Evolutionary conservation across 2,329 filamentous ascomycete species (phyloP), one percentile per base, ranked within the genome.

Genomic region (Stachybotrys elegans): DNA sequence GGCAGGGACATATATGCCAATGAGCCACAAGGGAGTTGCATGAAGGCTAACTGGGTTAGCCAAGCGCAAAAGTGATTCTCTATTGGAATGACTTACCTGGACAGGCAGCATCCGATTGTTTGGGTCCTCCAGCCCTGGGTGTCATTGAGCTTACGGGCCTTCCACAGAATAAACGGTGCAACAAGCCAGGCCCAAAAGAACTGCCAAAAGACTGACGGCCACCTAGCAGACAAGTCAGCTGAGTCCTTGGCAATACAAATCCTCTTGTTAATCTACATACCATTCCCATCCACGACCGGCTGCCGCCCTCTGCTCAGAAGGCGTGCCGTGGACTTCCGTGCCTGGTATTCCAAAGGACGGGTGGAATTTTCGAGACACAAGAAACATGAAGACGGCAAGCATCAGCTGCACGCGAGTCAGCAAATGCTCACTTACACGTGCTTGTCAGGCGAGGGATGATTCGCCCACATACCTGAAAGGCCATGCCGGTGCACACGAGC

Each of bases 291-390:
- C 83, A 16, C 67, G 62, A 41, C 63, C 60, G 51, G 72, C 71
- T 29, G 65, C 60, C 19, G 68, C 63, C 43, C 69, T 68, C 38
- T 70, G 63, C 34, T 79, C 72, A 49, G 72, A 72, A 13, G 71
- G 66, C 2, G 75, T 79, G 29, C 78, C 78, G 14, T 62, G 60
- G 43, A 84, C 75, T 50, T 83, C 83, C 22, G 80, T 81, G 43
- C 78, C 77, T 4, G 78, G 75, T 21, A 82, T 71, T 46, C 79
- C 76, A 38, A 80, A 84, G 5, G 71, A 73, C 12, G 65, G 57
- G 55, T 86, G 83, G 53, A 84, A 87, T 48, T 83, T 83, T 42
- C 73, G 75, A 2, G 83, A 86, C 25, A 81, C 68, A 51, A 82
- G 67, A 60, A 74, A 87, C 60, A 84, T 75, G 42, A 80, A 55